Evolutionary conservation across 2,329 filamentous ascomycete genomes (phyloP), one percentile per base, ranked within the genome.

Genomic region (Didymella arachidicola): DNA sequence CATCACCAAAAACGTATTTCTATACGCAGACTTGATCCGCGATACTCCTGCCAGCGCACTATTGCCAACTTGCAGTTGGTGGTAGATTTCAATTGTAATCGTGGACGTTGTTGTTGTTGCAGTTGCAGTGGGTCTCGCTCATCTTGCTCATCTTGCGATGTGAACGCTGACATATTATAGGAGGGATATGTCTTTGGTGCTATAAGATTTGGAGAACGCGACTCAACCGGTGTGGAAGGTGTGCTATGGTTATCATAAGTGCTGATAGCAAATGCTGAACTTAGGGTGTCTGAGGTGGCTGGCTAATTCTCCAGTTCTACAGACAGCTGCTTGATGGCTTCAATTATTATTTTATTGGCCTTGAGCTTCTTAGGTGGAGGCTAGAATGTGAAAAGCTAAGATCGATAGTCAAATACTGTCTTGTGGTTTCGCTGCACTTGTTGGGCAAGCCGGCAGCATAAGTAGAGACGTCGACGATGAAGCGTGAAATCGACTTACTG

Each of bases 21-120:
- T 26, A 5, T 34, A 8, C 22, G 52, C 12, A 48, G n/a, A 26
- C 16, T 30, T 11, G 53, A 49, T 25, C 39, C 14, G 4, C 18
- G 38, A 26, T 49, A 47, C 22, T 42, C 10, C 5, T 42, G 22
- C 30, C n/a, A 39, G 18, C 53, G 38, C 12, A 56, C 53, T n/a
- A 19, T 49, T 27, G 39, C 30, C 22, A 56, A 18, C 16, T 56
- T 56, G 5, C 38, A 46, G 22, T 50, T 56, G 8, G 29, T 30
- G 19, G 29, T 44, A 0, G 22, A 22, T 38, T 25, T 42, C 18
- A 5, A 22, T 6, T 45, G 39, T 38, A 32, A 7, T 5, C 16
- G 27, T 14, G 26, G 18, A 8, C 29, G 22, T 26, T 34, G 22
- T 30, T 27, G 41, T 29, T 45, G 29, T 12, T 30, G 29, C 30